Evolutionary conservation across 768 basidiomycete species (phyloP), one percentile per base, ranked within the genome.

Genomic region (Psilocybe sp.): DNA sequence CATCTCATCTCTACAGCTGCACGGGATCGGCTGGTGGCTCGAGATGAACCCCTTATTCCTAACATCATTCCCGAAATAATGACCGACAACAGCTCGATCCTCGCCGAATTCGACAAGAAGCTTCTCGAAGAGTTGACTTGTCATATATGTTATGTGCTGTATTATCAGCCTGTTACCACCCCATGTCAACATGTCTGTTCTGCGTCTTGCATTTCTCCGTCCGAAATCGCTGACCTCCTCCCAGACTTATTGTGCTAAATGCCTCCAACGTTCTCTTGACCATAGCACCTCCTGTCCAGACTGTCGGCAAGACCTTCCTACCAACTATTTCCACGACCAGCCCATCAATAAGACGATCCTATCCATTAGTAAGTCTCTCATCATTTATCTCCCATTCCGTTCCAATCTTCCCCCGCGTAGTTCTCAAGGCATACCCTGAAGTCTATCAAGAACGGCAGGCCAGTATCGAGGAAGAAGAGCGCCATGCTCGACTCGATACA

Each of bases 161-260:
- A 94, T 56, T 84, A 84, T 69, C 83, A 91, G 55, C 94, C 96
- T 5, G 76, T 94, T 44, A 98, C 96, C 13, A 90, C 95, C 3
- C 90, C 92, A 11, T 98, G 96, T 67, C 95, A 98, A 66, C 96
- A 98, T 70, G 92, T 90, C 62, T 61, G 85, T 76, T 41, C 40
- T 44, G 49, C 50, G 33, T 32, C 13, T 40, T 5, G 34, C 46
- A 28, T 47, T 46, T 42, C 36, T 57, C 49, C 14, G 49, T 47
- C 38, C 43, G 46, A 47, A 56, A 43, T 49, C 13, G 52, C 57
- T 51, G 18, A 57, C 51, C 51, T 23, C 31, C 40, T 54, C 55
- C 50, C 60, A 95, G 91, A 93, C 94, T 0, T 98, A 94, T 69
- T 98, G 96, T 64, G 73, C 81, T 7, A 83, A 81, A 59, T 98